These are phyloP conservation scores for Aspergillus sojae DNA, from an alignment of 2,329 filamentous ascomycete species.

Conservation along the genomic window DNA sequence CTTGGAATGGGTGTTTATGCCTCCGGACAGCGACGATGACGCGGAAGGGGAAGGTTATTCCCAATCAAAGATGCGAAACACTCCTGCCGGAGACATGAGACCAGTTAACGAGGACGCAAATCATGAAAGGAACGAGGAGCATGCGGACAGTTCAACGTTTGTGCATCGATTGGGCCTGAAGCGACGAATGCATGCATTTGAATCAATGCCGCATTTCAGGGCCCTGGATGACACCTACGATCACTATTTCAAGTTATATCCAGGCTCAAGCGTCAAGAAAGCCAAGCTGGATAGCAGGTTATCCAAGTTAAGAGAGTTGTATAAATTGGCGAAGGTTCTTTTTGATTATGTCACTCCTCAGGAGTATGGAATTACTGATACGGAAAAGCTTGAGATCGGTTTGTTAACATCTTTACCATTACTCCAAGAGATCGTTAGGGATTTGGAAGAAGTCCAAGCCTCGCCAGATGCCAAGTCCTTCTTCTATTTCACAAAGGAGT, in stretches of 20 bases:
- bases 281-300: conserved; percentile 82
- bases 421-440: conserved; percentile 93
- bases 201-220: conserved; percentile 46
- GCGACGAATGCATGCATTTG: conserved; percentile 53
- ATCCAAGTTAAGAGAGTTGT: conserved; percentile 87
- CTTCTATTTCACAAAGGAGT: conserved; percentile 99
- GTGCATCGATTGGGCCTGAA: conserved; percentile 52
- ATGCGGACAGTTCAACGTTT: conserved; percentile 35
- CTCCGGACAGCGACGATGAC: conserved; percentile 74
- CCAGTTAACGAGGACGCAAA: conserved; percentile 21
- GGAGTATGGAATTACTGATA: conserved; percentile 94
- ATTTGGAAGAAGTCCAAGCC: conserved; percentile 95
- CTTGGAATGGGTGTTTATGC: conserved; percentile 95
- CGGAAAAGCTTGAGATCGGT: conserved; percentile 97
- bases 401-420: conserved; percentile 90
- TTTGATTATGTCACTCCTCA: conserved; percentile 99
- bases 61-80: conserved; percentile 24
- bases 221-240: conserved; percentile 60
- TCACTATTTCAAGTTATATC: conserved; percentile 88
- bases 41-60: conserved; percentile 58
- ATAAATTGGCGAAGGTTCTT: conserved; percentile 88
- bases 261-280: conserved; percentile 72
- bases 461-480: conserved; percentile 93
- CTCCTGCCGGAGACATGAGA: conserved; percentile 25
- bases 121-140: conserved; percentile 33